Percentiles rank a stretch among this genome's conserved stretches.
These are phyloP conservation scores for Pleurotus pulmonarius DNA, from an alignment of 768 basidiomycete genomes.

Conservation along the genomic window DNA sequence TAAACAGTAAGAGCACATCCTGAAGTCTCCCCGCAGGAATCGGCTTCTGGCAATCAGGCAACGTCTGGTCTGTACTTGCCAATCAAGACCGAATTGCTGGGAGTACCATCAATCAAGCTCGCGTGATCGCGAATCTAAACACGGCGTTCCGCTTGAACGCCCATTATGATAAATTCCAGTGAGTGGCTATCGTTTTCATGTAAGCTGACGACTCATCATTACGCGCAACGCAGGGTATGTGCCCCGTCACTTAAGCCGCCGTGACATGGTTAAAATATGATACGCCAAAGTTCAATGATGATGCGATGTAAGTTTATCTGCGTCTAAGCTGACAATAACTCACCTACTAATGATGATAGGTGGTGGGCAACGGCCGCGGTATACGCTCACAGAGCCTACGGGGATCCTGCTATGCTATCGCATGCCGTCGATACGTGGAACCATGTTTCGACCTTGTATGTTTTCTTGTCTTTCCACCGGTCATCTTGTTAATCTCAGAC, in stretches of 20 bases:
- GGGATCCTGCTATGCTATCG: constrained; percentile 34
- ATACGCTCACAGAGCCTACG: constrained; percentile 46
- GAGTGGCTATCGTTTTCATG: constrained; percentile 17
- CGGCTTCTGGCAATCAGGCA: constrained; percentile 51
- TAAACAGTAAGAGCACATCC: neutral
- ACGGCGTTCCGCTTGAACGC: constrained; percentile 32
- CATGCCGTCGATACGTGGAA: constrained; percentile 48
- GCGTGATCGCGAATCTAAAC: constrained; percentile 37
- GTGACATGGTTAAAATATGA: neutral
- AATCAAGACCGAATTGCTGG: constrained; percentile 39
- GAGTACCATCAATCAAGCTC: constrained; percentile 31
- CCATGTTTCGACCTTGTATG: constrained; percentile 43
- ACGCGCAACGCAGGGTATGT: neutral
- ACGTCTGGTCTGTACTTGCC: constrained; percentile 47
- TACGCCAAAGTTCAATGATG: constrained; percentile 37
- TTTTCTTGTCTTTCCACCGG: neutral
- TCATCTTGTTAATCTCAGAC: neutral
- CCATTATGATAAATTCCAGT: constrained; percentile 43
- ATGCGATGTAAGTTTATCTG: constrained; percentile 31
- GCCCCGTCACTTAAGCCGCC: neutral
- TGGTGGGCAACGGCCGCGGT: constrained; percentile 56
- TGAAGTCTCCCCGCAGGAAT: constrained; percentile 28
- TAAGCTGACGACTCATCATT: neutral
- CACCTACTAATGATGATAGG: constrained; percentile 14
- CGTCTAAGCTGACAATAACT: neutral